A percentile compares a stretch with the other conserved stretches of the same genome.
Evolutionary conservation across 441 rosid genomes (phyloP).

Genomic region (Eugenia klotzschiana): DNA sequence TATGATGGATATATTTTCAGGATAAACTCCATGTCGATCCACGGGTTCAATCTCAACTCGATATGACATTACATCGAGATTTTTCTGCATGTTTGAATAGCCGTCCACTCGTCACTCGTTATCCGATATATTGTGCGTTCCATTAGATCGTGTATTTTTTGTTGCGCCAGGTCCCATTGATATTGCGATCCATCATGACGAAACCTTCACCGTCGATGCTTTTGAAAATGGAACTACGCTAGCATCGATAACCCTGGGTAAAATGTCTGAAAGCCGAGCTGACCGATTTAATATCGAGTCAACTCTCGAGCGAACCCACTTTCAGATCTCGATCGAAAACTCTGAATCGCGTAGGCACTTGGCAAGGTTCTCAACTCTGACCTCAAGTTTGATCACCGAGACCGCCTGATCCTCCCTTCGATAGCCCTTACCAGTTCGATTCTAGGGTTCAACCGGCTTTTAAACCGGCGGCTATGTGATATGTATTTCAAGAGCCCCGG

Average conservation of each 20-base stretch:
- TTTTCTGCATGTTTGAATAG: background rate
- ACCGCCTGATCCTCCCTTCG: background rate
- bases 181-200: fast-evolving
- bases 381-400: background rate
- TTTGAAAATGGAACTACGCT: background rate
- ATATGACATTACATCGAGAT: fast-evolving
- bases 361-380: background rate
- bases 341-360: background rate
- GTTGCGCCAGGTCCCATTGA: background rate
- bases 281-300: background rate
- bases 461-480: background rate
- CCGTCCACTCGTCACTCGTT: background rate
- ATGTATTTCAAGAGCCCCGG: fast-evolving
- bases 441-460: background rate
- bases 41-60: background rate
- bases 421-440: background rate
- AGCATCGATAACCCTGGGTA: fast-evolving
- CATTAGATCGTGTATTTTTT: fast-evolving
- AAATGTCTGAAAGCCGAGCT: fast-evolving
- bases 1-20: background rate
- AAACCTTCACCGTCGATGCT: background rate
- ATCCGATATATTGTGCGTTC: fast-evolving
- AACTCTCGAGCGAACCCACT: fast-evolving
- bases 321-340: background rate
- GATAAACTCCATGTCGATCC: background rate